Base-by-base conservation (phyloP, 257 asterid genomes). In the Solanum phureja region DNA sequence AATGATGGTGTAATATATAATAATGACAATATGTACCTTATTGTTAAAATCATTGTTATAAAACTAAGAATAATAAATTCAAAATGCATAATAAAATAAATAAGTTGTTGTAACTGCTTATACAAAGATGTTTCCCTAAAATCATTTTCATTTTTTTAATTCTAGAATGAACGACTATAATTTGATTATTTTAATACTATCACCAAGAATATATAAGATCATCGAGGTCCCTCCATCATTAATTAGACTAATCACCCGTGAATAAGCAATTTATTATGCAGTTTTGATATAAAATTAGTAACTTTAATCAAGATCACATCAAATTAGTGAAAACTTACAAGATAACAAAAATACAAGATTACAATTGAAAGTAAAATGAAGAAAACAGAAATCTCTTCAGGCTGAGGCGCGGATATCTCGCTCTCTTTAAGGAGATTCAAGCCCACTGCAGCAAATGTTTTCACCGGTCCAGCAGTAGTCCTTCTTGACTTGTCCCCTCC, bases 111-210 rank as follows among this genome's bases (percentile, higher is more conserved):
- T 24, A 24, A 24, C 84, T 4, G 62, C 37, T 42, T 77, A 44
- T 11, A 44, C 34, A 42, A 12, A 42, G 35, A 34, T 24, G 44
- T 13, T 40, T 3, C 2, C 37, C n/a, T 37, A 11, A 29, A 68
- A 27, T 68, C 35, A 5, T 27, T 68, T 1, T 13, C 0, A 2
- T 18, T n/a, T 2, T 40, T 40, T 11, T 6, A 0, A 6, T 23
- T 37, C 7, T 23, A n/a, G 4, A 77, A 77, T 13, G 64, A 24
- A 24, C 8, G 37, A 49, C 14, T 77, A 52, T 77, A n/a, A 12
- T 42, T 68, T n/a, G n/a, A 77, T 77, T 77, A 68, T 29, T 27
- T 68, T 68, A 68, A 8, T 27, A 2, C 21, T 68, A 68, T 0
- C 37, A 68, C 5, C 18, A 66, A 66, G 1, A 66, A 66, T 60